Percentiles rank a stretch among this genome's conserved stretches.
phyloP scores from a whole-genome alignment of 352 stramenopile species.

The Phytophthora sp. region DNA sequence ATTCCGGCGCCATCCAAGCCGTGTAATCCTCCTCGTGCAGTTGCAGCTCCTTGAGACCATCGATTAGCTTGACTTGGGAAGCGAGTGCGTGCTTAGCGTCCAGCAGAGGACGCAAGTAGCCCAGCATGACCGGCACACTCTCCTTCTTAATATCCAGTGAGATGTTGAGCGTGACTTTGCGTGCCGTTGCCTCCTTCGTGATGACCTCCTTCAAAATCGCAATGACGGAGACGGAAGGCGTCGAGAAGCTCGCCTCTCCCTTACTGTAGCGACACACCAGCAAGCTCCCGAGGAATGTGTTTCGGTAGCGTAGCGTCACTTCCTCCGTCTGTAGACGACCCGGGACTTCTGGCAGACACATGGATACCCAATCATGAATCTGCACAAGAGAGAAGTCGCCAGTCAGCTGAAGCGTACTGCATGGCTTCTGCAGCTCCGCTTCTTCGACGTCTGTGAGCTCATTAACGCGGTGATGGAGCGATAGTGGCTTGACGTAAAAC shows the following conservation, averaged over 20 bases:
- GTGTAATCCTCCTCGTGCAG: constrained; percentile 79
- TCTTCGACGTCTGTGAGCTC: constrained; percentile 65
- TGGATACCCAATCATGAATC: constrained; percentile 86
- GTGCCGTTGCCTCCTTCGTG: constrained; percentile 81
- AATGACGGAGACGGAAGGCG: constrained; percentile 81
- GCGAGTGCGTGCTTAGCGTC: constrained; percentile 75
- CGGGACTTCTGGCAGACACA: constrained; percentile 82
- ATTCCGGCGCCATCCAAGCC: constrained; percentile 83
- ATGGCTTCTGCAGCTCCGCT: constrained; percentile 54
- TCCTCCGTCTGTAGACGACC: constrained; percentile 72
- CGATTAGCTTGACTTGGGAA: constrained; percentile 82
- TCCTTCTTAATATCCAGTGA: constrained; percentile 84
- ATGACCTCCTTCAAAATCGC: constrained; percentile 88
- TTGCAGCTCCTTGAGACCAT: constrained; percentile 85
- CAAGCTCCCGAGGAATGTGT: constrained; percentile 75
- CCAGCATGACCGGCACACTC: constrained; percentile 72
- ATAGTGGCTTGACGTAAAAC: constrained; percentile 85
- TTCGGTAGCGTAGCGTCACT: constrained; percentile 78
- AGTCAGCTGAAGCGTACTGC: constrained; percentile 72
- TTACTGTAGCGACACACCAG: constrained; percentile 82
- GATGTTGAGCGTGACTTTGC: constrained; percentile 83
- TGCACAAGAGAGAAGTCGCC: constrained; percentile 83
- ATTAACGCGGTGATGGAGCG: constrained; percentile 77
- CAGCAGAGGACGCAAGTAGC: constrained; percentile 65
- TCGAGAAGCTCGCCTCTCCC: constrained; percentile 74